Percentiles rank a stretch among this genome's conserved stretches.
Conservation (phyloP, 2,329 filamentous ascomycete species). For the Tolypocladium album region DNA sequence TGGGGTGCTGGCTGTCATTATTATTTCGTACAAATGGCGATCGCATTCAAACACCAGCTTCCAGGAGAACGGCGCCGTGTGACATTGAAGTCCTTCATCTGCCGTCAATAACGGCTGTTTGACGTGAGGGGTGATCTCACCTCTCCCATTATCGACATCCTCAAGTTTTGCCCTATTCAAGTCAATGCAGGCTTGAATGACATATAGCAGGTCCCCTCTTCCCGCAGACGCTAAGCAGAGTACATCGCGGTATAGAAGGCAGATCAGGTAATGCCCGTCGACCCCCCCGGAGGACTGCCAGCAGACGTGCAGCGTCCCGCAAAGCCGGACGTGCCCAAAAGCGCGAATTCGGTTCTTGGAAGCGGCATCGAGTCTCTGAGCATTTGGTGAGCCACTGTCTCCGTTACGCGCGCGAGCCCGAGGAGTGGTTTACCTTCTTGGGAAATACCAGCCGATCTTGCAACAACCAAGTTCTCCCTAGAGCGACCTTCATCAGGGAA, state of each 20-base stretch:
- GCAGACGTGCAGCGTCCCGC: conserved; percentile 72
- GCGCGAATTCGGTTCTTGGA: conserved; percentile 61
- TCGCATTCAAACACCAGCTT: conserved; percentile 77
- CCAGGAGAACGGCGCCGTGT: conserved; percentile 81
- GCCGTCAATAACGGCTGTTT: background rate
- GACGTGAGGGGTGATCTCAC: conserved; percentile 27
- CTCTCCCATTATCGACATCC: conserved; percentile 64
- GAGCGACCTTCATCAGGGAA: conserved; percentile 52
- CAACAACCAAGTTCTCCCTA: conserved; percentile 76
- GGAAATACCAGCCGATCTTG: conserved; percentile 73
- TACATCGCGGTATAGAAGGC: conserved; percentile 71
- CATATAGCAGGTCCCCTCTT: conserved; percentile 57
- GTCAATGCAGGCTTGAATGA: conserved; percentile 63
- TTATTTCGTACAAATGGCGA: conserved; percentile 69
- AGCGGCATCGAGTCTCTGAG: conserved; percentile 36
- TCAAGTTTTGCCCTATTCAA: conserved; percentile 57
- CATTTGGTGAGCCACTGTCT: background rate
- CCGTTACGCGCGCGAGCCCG: background rate
- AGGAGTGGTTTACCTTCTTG: conserved; percentile 41
- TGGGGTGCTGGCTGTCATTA: conserved; percentile 76
- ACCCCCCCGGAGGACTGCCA: conserved; percentile 63
- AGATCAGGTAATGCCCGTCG: conserved; percentile 73
- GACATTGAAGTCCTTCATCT: conserved; percentile 66
- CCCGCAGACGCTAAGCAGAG: conserved; percentile 63
- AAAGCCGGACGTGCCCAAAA: conserved; percentile 71